phyloP scores from a whole-genome alignment of 1,284 basidiomycete species.

The Cryptococcus hybrid region DNA sequence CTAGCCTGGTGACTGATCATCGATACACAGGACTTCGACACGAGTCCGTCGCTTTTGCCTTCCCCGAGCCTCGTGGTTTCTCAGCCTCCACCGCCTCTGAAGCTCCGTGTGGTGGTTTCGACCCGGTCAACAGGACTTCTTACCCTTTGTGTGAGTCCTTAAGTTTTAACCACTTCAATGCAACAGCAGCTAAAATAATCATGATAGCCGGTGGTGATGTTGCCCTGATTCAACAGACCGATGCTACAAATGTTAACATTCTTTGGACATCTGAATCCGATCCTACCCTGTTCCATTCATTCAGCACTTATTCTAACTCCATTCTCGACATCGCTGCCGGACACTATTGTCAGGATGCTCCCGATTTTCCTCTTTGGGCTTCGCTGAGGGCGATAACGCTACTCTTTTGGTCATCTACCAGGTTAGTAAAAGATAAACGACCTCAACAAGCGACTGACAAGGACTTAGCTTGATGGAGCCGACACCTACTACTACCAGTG shows the following conservation, averaged over 20 bases:
- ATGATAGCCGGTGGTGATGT: conserved; percentile 23
- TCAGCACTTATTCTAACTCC: conserved; percentile 26
- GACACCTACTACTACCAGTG: conserved; percentile 24
- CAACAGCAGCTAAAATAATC: not conserved
- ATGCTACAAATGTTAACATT: conserved; percentile 17
- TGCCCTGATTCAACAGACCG: conserved; percentile 15
- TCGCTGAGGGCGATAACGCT: conserved; percentile 26
- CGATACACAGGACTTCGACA: conserved; percentile 11
- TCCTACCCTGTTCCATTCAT: conserved; percentile 26
- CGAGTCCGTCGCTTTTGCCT: conserved; percentile 18
- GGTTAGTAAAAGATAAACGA: conserved; percentile 1
- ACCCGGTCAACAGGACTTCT: conserved; percentile 10
- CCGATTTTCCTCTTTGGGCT: conserved; percentile 28
- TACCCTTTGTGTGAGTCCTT: conserved; percentile 20
- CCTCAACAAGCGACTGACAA: not conserved
- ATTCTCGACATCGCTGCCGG: conserved; percentile 22
- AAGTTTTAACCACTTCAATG: not conserved
- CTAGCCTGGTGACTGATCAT: not conserved
- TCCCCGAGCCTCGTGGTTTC: conserved; percentile 24
- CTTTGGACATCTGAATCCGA: conserved; percentile 24
- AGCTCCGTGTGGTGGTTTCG: conserved; percentile 25
- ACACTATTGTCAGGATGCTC: conserved; percentile 30
- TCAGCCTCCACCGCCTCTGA: conserved; percentile 14
- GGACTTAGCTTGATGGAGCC: conserved; percentile 12
- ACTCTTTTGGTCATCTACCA: conserved; percentile 32